phyloP scores from a whole-genome alignment of 257 asterid species.

The Fraxinus quadrangulata region DNA sequence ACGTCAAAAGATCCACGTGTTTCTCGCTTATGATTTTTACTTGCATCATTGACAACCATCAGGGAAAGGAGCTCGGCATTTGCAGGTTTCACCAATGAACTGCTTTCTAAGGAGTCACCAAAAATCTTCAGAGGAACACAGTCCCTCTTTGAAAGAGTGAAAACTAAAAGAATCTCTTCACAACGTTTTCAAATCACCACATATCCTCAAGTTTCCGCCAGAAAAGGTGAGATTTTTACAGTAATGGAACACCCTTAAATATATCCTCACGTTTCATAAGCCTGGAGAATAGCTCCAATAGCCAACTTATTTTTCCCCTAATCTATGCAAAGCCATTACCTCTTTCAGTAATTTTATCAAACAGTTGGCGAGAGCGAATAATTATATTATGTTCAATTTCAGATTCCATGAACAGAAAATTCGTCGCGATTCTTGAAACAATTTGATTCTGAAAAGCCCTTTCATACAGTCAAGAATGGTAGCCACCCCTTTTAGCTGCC shows the following conservation, averaged over 20 bases:
- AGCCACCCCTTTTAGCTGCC: neutral
- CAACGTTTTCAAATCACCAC: conserved; percentile 39
- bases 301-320: conserved; percentile 31
- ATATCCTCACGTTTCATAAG: conserved; percentile 53
- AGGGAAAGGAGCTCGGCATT: too few species aligned
- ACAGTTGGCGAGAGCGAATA: conserved; percentile 51
- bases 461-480: neutral
- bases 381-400: conserved; percentile 32
- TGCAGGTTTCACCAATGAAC: too few species aligned
- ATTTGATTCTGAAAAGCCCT: conserved; percentile 16
- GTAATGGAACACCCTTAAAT: conserved; percentile 30
- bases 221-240: conserved; percentile 37
- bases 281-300: conserved; percentile 42
- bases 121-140: conserved; percentile 26
- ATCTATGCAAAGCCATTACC: conserved; percentile 37
- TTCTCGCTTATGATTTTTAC: too few species aligned
- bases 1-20: too few species aligned
- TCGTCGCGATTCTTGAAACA: conserved; percentile 39
- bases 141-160: conserved; percentile 52
- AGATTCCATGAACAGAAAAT: conserved; percentile 41
- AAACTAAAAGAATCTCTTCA: conserved; percentile 54
- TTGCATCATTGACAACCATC: too few species aligned
- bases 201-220: neutral
- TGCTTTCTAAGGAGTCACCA: too few species aligned
- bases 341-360: conserved; percentile 45